Evolutionary conservation across 2,329 filamentous ascomycete genomes (phyloP).

Genomic region (Xylariaceae sp.): DNA sequence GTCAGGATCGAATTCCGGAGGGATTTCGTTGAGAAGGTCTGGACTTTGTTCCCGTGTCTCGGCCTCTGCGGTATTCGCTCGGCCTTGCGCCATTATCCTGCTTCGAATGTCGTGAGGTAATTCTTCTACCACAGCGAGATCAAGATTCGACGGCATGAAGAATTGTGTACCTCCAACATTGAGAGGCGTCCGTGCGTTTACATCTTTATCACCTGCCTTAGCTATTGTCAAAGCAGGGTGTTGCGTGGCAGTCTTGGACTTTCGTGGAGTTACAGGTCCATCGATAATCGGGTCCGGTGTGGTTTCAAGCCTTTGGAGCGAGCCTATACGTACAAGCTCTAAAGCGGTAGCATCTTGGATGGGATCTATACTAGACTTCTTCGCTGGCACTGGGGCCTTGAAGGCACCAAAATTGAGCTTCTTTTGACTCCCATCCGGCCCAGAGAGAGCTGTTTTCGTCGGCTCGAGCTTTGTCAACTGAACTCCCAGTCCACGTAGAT

Average conservation of each 20-base stretch:
- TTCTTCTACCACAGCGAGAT: constrained; percentile 77
- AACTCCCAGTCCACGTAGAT: constrained; percentile 87
- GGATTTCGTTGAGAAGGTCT: constrained; percentile 39
- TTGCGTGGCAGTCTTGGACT: constrained; percentile 40
- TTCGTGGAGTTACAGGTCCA: constrained; percentile 52
- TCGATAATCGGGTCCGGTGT: constrained; percentile 54
- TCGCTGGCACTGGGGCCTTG: constrained; percentile 37
- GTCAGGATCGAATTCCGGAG: constrained; percentile 81
- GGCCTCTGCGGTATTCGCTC: constrained; percentile 24
- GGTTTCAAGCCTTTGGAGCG: constrained; percentile 29
- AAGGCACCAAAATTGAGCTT: constrained; percentile 69
- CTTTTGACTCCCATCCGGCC: constrained; percentile 71
- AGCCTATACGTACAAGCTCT: constrained; percentile 32
- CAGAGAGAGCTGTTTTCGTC: constrained; percentile 58
- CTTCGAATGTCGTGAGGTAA: constrained; percentile 80
- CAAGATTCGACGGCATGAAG: constrained; percentile 78
- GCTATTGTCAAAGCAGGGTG: constrained; percentile 55
- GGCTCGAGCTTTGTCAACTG: constrained; percentile 92
- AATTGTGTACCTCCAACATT: constrained; percentile 90
- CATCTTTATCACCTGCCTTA: constrained; percentile 48
- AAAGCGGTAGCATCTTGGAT: constrained; percentile 50
- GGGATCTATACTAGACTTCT: constrained; percentile 35
- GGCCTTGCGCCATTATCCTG: constrained; percentile 64
- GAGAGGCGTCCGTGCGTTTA: constrained; percentile 62
- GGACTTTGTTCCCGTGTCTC: constrained; percentile 41